Percentiles rank a stretch among this genome's conserved stretches.
phyloP scores from a whole-genome alignment of 2,329 filamentous ascomycete species.

The Acarospora socialis region DNA sequence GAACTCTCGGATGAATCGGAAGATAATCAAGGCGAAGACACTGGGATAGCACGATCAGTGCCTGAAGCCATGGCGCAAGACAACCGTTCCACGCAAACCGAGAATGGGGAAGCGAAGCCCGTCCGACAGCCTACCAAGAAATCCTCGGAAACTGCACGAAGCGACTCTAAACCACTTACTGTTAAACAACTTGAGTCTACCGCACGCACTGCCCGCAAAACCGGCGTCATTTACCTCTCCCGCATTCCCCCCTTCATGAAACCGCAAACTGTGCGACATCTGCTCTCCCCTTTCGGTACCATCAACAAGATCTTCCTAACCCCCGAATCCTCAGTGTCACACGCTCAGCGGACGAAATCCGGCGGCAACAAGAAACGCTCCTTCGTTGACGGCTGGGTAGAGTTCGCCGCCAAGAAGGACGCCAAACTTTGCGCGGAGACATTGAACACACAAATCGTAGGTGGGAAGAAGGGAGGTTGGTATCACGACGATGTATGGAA shows the following conservation, averaged over 20 bases:
- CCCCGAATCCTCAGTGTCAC: conserved; percentile 55
- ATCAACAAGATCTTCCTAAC: conserved; percentile 69
- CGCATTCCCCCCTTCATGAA: conserved; percentile 84
- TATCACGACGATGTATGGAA: conserved; percentile 85
- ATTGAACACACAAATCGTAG: conserved; percentile 63
- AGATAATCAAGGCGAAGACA: conserved; percentile 21
- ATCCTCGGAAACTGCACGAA: conserved; percentile 20
- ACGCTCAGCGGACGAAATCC: conserved; percentile 50
- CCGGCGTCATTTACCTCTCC: conserved; percentile 71
- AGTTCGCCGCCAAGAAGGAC: conserved; percentile 61
- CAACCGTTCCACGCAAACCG: not conserved
- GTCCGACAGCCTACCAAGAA: conserved; percentile 6
- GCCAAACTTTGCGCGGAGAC: conserved; percentile 64
- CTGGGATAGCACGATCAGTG: conserved; percentile 14
- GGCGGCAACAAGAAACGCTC: conserved; percentile 73
- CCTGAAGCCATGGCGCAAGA: not conserved
- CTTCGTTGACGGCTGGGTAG: conserved; percentile 79
- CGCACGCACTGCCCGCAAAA: conserved; percentile 34
- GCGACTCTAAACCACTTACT: too few relatives aligned
- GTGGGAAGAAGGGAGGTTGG: conserved; percentile 69
- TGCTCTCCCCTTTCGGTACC: conserved; percentile 59
- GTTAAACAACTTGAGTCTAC: conserved; percentile 18
- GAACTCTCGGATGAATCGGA: conserved; percentile 7
- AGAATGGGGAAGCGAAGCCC: conserved; percentile 14
- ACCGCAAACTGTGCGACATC: conserved; percentile 58